phyloP scores from a whole-genome alignment of 352 stramenopile genomes.

The Globisporangium splendens region DNA sequence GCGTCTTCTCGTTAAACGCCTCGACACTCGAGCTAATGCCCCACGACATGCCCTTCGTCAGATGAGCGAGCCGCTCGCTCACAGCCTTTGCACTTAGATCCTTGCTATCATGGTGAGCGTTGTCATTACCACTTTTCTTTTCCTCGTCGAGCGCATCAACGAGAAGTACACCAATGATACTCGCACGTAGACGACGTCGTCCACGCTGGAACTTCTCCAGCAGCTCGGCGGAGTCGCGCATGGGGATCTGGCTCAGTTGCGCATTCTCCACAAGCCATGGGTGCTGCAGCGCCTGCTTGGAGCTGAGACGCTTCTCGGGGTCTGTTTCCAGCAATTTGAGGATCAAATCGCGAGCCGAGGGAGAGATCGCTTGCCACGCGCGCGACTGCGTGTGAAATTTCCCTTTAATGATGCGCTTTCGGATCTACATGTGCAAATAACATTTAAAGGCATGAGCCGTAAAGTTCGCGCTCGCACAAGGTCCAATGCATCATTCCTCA shows the following conservation, averaged over 20 bases:
- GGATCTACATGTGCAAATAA: slow-evolving; percentile 37
- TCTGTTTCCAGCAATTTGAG: slow-evolving; percentile 66
- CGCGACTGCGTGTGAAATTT: slow-evolving; percentile 71
- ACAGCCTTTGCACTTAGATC: slow-evolving; percentile 1
- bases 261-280: slow-evolving; percentile 63
- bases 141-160: slow-evolving; percentile 53
- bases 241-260: slow-evolving; percentile 48
- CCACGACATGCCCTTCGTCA: slow-evolving; percentile 54
- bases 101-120: background rate
- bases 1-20: slow-evolving; percentile 63
- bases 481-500: background rate
- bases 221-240: slow-evolving; percentile 66
- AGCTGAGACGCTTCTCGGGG: slow-evolving; percentile 59
- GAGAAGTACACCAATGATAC: slow-evolving; percentile 75
- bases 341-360: slow-evolving; percentile 63
- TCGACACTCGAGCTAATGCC: slow-evolving; percentile 69
- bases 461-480: background rate
- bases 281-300: slow-evolving; percentile 59
- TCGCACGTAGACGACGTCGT: slow-evolving; percentile 67
- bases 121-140: background rate
- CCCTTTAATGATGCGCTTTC: slow-evolving; percentile 71
- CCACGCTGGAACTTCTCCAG: slow-evolving; percentile 81
- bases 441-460: background rate
- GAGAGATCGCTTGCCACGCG: slow-evolving; percentile 71
- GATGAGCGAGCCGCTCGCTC: slow-evolving; percentile 25